A percentile compares a stretch with the other conserved stretches of the same genome.
These are phyloP conservation scores for Nidularia pulvinata DNA, from an alignment of 768 basidiomycete species.

Conservation along the genomic window DNA sequence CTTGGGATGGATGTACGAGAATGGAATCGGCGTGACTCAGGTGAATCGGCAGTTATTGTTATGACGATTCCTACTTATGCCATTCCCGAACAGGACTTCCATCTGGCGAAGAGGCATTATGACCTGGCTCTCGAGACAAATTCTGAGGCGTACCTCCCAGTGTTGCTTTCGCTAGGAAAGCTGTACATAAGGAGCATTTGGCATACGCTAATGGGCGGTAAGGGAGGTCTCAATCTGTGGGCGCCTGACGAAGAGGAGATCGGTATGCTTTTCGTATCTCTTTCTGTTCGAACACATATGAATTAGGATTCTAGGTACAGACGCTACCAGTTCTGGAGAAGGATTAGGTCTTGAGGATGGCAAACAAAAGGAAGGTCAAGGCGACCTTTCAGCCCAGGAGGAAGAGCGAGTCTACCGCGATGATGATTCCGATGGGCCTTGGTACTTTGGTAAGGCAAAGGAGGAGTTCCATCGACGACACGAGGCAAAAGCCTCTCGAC, in stretches of 20 bases:
- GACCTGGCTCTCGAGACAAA: slow-evolving; percentile 90
- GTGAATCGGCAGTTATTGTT: slow-evolving; percentile 28
- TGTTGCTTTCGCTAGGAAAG: slow-evolving; percentile 78
- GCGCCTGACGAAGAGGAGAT: slow-evolving; percentile 50
- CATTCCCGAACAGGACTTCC: slow-evolving; percentile 69
- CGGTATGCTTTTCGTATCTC: slow-evolving; percentile 16
- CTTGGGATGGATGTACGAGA: slow-evolving; percentile 99
- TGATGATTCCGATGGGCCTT: slow-evolving; percentile 60
- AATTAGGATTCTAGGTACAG: too few relatives aligned
- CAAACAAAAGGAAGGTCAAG: slow-evolving; percentile 17
- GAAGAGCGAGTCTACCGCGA: slow-evolving; percentile 32
- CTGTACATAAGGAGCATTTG: slow-evolving; percentile 84
- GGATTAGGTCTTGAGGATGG: slow-evolving; percentile 33
- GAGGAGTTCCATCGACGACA: slow-evolving; percentile 72
- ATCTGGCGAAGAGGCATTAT: slow-evolving; percentile 95
- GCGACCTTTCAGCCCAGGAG: slow-evolving; percentile 23
- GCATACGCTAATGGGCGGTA: slow-evolving; percentile 76
- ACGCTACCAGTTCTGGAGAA: too few relatives aligned
- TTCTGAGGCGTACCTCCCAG: slow-evolving; percentile 86
- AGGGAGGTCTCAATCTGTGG: slow-evolving; percentile 71
- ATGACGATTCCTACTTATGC: background rate
- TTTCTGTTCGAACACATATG: background rate
- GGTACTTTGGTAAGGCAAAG: slow-evolving; percentile 83
- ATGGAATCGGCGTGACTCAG: slow-evolving; percentile 89
- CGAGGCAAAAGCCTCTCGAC: slow-evolving; percentile 30